Conservation (phyloP, 2,329 filamentous ascomycete genomes). For the Talaromyces sp. region DNA sequence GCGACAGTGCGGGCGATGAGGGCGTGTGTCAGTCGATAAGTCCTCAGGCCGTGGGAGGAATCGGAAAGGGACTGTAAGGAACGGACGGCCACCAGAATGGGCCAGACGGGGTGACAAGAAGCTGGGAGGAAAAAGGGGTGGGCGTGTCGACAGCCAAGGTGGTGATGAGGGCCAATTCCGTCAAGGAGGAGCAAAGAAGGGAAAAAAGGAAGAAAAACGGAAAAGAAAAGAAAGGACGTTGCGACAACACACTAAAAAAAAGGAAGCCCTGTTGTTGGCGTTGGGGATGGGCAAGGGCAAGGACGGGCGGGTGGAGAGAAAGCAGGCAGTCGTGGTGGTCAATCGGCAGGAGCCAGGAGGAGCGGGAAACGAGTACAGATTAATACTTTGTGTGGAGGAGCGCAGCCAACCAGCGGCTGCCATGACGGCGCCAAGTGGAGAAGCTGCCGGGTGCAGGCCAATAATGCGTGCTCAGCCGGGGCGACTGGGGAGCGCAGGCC, state of each 20-base stretch:
- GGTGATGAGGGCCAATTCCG: constrained; percentile 6
- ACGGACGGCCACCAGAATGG: constrained; percentile 33
- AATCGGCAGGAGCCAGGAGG: neutral
- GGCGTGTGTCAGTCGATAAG: neutral
- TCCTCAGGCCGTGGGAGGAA: neutral
- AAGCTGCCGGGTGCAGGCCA: neutral
- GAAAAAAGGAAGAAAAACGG: constrained; percentile 10
- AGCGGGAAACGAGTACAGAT: neutral
- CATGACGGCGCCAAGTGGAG: constrained; percentile 1
- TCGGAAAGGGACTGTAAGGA: constrained; percentile 22
- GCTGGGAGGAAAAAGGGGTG: neutral
- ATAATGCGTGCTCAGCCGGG: neutral
- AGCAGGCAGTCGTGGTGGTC: constrained; percentile 6
- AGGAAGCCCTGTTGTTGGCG: constrained; percentile 5
- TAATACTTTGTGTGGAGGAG: neutral
- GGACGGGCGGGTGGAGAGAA: constrained; percentile 12
- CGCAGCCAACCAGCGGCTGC: neutral
- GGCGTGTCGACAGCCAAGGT: neutral
- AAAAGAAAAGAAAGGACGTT: constrained; percentile 12
- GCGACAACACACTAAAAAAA: constrained; percentile 11
- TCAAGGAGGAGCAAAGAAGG: constrained; percentile 7
- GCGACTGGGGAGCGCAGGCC: neutral
- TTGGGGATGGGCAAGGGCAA: constrained; percentile 7
- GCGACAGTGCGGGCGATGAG: neutral
- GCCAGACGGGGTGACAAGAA: constrained; percentile 15